Conservation (phyloP, 805 yeast species). For the Saccharomycopsis sp. region DNA sequence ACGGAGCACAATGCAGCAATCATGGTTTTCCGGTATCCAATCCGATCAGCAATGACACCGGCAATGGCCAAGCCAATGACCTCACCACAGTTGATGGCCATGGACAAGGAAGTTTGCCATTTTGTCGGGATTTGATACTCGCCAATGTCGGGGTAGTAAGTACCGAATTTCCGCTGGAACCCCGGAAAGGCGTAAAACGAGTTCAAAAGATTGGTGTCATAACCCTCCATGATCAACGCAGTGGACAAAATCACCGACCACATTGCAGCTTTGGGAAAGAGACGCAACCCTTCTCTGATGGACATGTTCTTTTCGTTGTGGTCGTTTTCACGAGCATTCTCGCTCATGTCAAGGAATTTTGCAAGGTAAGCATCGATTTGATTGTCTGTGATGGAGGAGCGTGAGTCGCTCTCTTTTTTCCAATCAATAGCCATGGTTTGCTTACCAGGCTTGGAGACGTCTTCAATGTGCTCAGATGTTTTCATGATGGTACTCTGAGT, state of each 20-base stretch:
- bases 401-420: no score
- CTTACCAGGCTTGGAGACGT: no score
- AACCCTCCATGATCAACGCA: constrained; percentile 42
- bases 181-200: constrained; percentile 40
- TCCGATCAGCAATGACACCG: constrained; percentile 36
- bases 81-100: constrained; percentile 31
- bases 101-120: constrained; percentile 34
- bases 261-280: constrained; percentile 26
- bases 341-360: constrained; percentile 11
- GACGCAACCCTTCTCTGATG: constrained; percentile 36
- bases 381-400: constrained; percentile 17
- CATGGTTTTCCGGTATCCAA: constrained; percentile 39
- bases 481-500: no score
- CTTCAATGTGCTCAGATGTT: no score
- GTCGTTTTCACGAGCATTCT: constrained; percentile 21
- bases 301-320: constrained; percentile 26
- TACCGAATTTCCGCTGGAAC: constrained; percentile 36
- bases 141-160: constrained; percentile 25
- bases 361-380: constrained; percentile 17
- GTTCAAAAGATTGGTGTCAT: constrained; percentile 34
- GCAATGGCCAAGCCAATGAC: constrained; percentile 39
- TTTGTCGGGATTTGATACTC: constrained; percentile 35
- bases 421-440: no score
- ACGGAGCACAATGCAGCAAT: constrained; percentile 27
- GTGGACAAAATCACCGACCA: constrained; percentile 33